Base-by-base conservation (phyloP, 306 rosid genomes). In the Dryas octopetala region DNA sequence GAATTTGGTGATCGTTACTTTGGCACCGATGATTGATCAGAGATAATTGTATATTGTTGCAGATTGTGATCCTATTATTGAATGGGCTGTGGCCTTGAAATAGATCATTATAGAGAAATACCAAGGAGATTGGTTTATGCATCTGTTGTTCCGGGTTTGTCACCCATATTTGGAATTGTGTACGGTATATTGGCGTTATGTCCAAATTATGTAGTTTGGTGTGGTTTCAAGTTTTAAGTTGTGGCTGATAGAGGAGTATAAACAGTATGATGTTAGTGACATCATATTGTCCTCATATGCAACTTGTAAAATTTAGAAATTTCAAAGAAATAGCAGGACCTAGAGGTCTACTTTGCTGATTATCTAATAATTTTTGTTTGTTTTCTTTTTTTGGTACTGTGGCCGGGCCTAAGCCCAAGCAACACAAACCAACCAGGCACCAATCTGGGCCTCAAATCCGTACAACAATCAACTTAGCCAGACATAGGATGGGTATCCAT, bases 1-100 rank as follows among this genome's bases (percentile, higher is more conserved):
- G 97, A 95, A 82, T 95, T 95, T 65, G 98, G 98, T 2, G 98
- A 91, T 81, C 96, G 97, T 52, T 94, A 94, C 80, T 94, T 94
- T 26, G 98, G 98, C 17, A 94, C 98, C 0, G 98, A 94, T 6
- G 88, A 86, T 63, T 83, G 81, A 71, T 80, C 47, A 43, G 4
- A 16, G 48, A 67, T 9, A 43, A 38, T 28, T 59, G 60, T 12
- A 11, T n/a, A 17, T 5, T 48, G 47, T 41, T 32, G 38, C 38
- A n/a, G 38, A 59, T 2, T 59, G 14, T 14, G 79, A 44, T 13
- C 26, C 49, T 43, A 15, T 44, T 2, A 23, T 44, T 12, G 11
- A 46, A 32, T 26, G 5, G 77, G 60, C 52, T 14, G n/a, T 28
- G 44, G 57, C 77, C 52, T 54, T 72, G 82, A 47, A 17, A 28